Evolutionary conservation across 345 rosid species (phyloP), one percentile per base, ranked within the genome.

Genomic region (Mangifera indica): DNA sequence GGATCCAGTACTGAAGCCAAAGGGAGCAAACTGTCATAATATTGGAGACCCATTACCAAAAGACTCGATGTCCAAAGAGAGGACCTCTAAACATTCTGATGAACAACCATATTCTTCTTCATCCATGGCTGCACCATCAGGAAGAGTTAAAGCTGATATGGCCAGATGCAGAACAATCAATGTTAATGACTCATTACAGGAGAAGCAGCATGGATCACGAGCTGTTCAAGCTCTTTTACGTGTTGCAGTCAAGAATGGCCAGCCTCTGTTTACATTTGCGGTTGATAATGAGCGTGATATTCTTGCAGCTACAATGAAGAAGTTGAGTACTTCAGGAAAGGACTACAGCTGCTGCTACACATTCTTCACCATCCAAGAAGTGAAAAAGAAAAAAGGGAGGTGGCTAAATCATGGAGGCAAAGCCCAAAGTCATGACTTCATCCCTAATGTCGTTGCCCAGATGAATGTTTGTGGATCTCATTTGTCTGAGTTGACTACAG

Each of bases 211-310:
- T 58, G 81, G 80, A 67, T 76, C 82, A 57, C 76, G 84, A 66
- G 71, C 82, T 14, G 78, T 82, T 75, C 98, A 92, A 78, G 98
- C 98, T 34, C 93, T 94, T 77, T 80, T 92, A 11, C 88, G 86
- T 68, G 95, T 94, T 70, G 89, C 89, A 22, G 72, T 83, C 77
- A 94, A 90, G 86, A 92, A 92, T 67, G 93, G 90, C 51, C 90
- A 87, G 75, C 98, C 98, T 29, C 72, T 90, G 24, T 87, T 90
- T 79, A 87, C 97, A 14, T 92, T 94, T 51, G 97, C 97, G 1
- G 93, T 94, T 68, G 93, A 87, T 80, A 92, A 85, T 65, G 91
- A 87, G 73, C 78, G 72, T 56, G 81, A 87, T 53, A 78, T 94
- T 68, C 88, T 93, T 77, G 97, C 97, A 48, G 98, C 97, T 61